phyloP scores from a whole-genome alignment of 1,139 yeast genomes.

The Saccharomyces pastorianus region DNA sequence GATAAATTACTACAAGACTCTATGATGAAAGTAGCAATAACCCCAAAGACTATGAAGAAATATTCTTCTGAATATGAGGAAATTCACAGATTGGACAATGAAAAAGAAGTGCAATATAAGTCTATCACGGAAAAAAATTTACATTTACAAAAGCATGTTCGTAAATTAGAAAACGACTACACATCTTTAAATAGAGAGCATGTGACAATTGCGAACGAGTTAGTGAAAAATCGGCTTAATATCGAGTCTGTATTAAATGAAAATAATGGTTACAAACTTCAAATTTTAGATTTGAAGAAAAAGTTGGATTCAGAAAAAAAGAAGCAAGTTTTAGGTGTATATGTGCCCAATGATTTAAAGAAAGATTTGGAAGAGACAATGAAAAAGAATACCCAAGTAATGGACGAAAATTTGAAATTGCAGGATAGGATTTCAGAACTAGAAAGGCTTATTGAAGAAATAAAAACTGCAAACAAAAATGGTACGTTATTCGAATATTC shows the following conservation, averaged over 20 bases:
- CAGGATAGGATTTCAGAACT: slow-evolving; percentile 40
- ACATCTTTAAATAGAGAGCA: slow-evolving; percentile 73
- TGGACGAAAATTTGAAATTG: slow-evolving; percentile 44
- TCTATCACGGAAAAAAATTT: slow-evolving; percentile 58
- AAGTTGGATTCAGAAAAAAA: slow-evolving; percentile 28
- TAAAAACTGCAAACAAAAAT: slow-evolving; percentile 11
- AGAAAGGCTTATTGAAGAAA: slow-evolving; percentile 11
- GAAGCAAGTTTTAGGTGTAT: slow-evolving; percentile 26
- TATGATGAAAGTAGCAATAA: slow-evolving; percentile 51
- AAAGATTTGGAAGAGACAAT: slow-evolving; percentile 44
- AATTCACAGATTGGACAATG: slow-evolving; percentile 58
- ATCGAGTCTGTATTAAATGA: slow-evolving; percentile 60
- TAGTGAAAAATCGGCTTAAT: slow-evolving; percentile 54
- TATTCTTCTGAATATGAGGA: slow-evolving; percentile 70
- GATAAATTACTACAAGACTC: slow-evolving; percentile 77
- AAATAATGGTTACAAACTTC: slow-evolving; percentile 48
- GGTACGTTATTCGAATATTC: slow-evolving; percentile 8
- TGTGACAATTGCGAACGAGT: slow-evolving; percentile 64
- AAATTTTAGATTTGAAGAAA: slow-evolving; percentile 43
- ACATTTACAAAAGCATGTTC: slow-evolving; percentile 62
- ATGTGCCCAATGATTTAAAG: slow-evolving; percentile 35
- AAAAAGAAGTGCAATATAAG: slow-evolving; percentile 64
- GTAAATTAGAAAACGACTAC: slow-evolving; percentile 64
- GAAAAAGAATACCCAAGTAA: slow-evolving; percentile 51
- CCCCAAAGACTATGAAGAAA: slow-evolving; percentile 62